These are phyloP conservation scores for Plasmodium billcollinsi DNA, from an alignment of 169 alveolate genomes.

Conservation along the genomic window DNA sequence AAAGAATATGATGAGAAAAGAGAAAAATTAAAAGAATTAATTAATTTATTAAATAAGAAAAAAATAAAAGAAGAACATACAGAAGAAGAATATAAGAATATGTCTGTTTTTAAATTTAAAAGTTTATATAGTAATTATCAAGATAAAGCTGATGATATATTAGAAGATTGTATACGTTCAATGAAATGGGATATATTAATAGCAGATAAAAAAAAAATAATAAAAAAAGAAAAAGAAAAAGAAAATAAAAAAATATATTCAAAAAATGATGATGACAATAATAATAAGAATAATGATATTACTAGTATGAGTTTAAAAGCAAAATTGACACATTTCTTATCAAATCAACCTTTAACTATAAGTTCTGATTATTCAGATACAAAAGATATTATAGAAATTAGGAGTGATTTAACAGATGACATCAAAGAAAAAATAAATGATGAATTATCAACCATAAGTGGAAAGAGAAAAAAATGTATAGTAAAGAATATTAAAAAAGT, in stretches of 20 bases:
- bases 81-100: slow-evolving; percentile 63
- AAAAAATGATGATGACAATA: slow-evolving; percentile 12
- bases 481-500: slow-evolving; percentile 18
- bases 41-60: slow-evolving; percentile 32
- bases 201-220: slow-evolving; percentile 50
- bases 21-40: slow-evolving; percentile 58
- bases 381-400: slow-evolving; percentile 60
- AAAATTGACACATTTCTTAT: slow-evolving; percentile 24
- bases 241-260: slow-evolving; percentile 6
- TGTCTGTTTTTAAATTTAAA: slow-evolving; percentile 79
- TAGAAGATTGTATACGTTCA: slow-evolving; percentile 78
- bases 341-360: slow-evolving; percentile 44
- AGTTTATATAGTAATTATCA: slow-evolving; percentile 77
- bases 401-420: slow-evolving; percentile 61
- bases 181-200: slow-evolving; percentile 74
- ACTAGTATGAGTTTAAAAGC: slow-evolving; percentile 4
- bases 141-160: slow-evolving; percentile 80
- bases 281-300: not conserved
- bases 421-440: slow-evolving; percentile 53
- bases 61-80: slow-evolving; percentile 44
- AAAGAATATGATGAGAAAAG: slow-evolving; percentile 83
- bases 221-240: slow-evolving; percentile 42
- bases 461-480: slow-evolving; percentile 38
- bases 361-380: slow-evolving; percentile 22
- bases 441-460: slow-evolving; percentile 28